These are phyloP conservation scores for Talaromyces funiculosus DNA, from an alignment of 2,329 filamentous ascomycete species.

Conservation along the genomic window DNA sequence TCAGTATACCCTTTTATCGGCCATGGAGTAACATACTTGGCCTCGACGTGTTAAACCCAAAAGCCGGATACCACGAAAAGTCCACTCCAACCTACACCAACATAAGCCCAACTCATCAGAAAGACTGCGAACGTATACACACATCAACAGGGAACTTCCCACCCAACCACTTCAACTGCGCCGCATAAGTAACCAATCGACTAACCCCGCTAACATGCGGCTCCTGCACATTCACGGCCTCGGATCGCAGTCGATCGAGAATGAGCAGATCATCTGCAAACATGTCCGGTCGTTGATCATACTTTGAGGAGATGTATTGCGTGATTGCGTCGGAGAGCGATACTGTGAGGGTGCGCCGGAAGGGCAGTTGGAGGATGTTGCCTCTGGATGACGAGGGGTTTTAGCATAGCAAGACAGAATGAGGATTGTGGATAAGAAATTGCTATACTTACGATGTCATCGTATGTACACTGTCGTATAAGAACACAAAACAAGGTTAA, in stretches of 20 bases:
- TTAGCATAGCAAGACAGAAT: neutral
- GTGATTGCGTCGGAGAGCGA: conserved; percentile 78
- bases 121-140: conserved; percentile 23
- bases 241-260: conserved; percentile 74
- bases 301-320: conserved; percentile 94
- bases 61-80: conserved; percentile 90
- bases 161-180: conserved; percentile 85
- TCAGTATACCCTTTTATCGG: neutral
- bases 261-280: conserved; percentile 82
- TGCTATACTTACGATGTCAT: conserved; percentile 31
- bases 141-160: conserved; percentile 96
- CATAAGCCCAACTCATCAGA: neutral
- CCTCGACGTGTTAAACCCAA: conserved; percentile 80
- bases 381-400: conserved; percentile 20
- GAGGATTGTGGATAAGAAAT: neutral
- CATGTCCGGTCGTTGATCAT: conserved; percentile 98
- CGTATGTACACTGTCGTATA: conserved; percentile 2
- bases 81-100: conserved; percentile 74
- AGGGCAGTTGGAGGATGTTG: conserved; percentile 67
- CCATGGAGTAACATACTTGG: conserved; percentile 42
- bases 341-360: conserved; percentile 75
- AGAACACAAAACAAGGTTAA: neutral
- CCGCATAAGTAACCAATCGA: conserved; percentile 86
- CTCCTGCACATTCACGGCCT: conserved; percentile 85
- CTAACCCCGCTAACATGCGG: conserved; percentile 79